Evolutionary conservation across 1,139 yeast species (phyloP), one percentile per base, ranked within the genome.

Genomic region (Diutina scorzettiae): DNA sequence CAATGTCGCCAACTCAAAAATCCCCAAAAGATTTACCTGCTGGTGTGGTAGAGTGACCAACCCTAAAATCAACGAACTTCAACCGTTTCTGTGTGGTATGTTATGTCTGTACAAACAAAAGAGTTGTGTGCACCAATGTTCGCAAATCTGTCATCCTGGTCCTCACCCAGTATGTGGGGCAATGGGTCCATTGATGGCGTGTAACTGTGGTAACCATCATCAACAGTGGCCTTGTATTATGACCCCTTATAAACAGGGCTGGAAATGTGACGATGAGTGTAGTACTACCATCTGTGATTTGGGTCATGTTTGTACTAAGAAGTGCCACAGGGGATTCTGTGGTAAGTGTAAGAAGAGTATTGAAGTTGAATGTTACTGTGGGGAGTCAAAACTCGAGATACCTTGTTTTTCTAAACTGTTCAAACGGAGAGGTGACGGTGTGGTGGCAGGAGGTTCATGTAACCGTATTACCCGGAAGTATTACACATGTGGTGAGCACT

Each of bases 71-170:
- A 78, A 81, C 51, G 64, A 71, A 12, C 60, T 79, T 44, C 63
- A 74, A 46, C 96, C 96, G 0, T 93, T 87, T 51, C 80, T 93
- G 45, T 89, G 97, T 66, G 96, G 96, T 5, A 87, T 82, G 57
- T 69, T 86, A 1, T 87, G 96, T 62, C 71, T 72, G 43, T 63
- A 63, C 18, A 63, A 66, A 42, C 63, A 80, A 44, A 62, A 62
- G 18, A 64, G 71, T 7, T 85, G 95, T 58, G 71, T 79, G 1
- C 97, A 87, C 56, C 73, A 77, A 4, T 87, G 97, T 55, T 62
- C 84, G 3, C 62, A 77, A 8, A 69, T 72, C 17, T 87, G 97
- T 55, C 97, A 87, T 56, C 91, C 96, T 1, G 97, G 96, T 0
- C 82, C 87, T 3, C 96, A 89, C 58, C 80, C 86, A 0, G 66